Evolutionary conservation across 495 filamentous ascomycete genomes (phyloP).

Genomic region (Copromyces sp.): DNA sequence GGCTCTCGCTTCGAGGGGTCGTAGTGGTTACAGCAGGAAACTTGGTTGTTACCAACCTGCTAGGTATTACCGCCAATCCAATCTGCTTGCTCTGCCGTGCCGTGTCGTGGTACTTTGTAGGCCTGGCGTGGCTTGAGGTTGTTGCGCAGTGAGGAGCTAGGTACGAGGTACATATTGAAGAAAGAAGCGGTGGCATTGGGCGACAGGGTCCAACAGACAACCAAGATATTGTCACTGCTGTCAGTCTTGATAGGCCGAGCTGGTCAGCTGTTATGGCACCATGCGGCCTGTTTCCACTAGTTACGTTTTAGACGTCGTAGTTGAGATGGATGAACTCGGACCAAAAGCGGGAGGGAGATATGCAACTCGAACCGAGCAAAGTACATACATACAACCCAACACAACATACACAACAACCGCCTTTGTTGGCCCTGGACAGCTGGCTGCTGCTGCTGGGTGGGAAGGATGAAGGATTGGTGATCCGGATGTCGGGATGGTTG

Average conservation of each 20-base stretch:
- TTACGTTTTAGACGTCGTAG: not conserved
- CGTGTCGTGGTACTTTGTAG: not conserved
- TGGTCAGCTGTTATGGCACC: not conserved
- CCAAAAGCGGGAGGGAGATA: not conserved
- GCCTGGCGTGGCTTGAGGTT: not conserved
- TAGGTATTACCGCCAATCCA: not conserved
- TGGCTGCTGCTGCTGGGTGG: not conserved
- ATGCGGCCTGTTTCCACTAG: not conserved
- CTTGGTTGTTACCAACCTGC: not conserved
- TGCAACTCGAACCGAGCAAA: not conserved
- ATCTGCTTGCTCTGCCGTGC: not conserved
- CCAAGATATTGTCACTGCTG: not conserved
- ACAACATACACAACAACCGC: not conserved
- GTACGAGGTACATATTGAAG: not conserved
- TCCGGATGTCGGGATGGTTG: not conserved
- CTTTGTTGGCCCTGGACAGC: not conserved
- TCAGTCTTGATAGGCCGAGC: not conserved
- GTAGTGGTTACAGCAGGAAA: not conserved
- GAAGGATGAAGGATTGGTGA: not conserved
- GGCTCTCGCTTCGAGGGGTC: not conserved
- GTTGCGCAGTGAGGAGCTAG: not conserved
- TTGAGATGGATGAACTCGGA: not conserved
- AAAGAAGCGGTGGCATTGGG: not conserved
- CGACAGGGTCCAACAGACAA: not conserved
- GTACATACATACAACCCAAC: not conserved